These are phyloP conservation scores for Chaetomium fimeti DNA, from an alignment of 495 filamentous ascomycete genomes.

Conservation along the genomic window DNA sequence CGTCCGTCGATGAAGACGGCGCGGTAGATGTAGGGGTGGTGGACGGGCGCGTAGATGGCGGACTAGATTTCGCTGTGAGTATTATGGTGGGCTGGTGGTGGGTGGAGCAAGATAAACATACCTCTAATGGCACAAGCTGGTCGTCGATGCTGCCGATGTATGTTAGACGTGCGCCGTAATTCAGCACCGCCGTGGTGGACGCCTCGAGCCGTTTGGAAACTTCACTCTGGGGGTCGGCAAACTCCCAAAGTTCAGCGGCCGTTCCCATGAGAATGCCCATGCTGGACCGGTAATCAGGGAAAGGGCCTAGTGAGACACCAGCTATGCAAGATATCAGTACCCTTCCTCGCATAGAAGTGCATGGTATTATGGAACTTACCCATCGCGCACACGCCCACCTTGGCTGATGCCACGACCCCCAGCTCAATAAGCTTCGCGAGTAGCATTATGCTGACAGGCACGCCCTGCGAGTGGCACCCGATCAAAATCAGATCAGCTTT, in stretches of 20 bases:
- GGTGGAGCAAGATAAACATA: constrained; percentile 32
- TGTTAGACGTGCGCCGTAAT: constrained; percentile 76
- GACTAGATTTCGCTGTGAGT: constrained; percentile 53
- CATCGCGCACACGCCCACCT: constrained; percentile 85
- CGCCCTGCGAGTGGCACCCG: constrained; percentile 92
- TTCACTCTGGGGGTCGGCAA: constrained; percentile 71
- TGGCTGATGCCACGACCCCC: constrained; percentile 65
- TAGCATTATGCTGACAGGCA: constrained; percentile 91
- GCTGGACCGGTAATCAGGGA: constrained; percentile 78
- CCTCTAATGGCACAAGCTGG: constrained; percentile 89
- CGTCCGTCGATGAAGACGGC: constrained; percentile 93
- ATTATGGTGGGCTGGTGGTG: background rate
- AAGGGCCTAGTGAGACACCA: constrained; percentile 90
- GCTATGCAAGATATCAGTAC: constrained; percentile 46
- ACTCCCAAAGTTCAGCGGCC: constrained; percentile 90
- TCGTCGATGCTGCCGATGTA: constrained; percentile 94
- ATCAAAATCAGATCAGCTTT: constrained; percentile 85
- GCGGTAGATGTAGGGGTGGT: constrained; percentile 88
- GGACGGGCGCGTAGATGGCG: constrained; percentile 74
- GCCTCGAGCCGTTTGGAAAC: constrained; percentile 80
- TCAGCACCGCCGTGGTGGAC: constrained; percentile 67
- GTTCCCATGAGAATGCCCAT: constrained; percentile 75
- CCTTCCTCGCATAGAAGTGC: background rate
- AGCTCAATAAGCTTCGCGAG: constrained; percentile 83
- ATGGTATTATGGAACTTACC: constrained; percentile 39